Evolutionary conservation across 495 filamentous ascomycete species (phyloP).

Genomic region (Penicillium cosmopolitanum): DNA sequence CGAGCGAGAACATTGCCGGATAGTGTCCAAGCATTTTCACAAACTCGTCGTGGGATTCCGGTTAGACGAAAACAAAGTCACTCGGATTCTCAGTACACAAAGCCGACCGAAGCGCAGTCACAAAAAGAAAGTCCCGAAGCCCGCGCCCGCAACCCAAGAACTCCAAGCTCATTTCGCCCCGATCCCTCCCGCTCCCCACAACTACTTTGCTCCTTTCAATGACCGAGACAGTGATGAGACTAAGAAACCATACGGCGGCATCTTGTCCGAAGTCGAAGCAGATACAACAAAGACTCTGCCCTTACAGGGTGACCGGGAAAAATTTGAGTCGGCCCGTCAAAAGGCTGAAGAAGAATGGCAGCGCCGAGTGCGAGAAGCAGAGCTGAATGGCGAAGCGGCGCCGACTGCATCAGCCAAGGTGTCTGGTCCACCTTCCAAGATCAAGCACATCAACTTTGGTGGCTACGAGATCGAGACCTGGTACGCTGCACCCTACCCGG

Average conservation of each 20-base stretch:
- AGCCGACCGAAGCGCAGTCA: conserved; percentile 35
- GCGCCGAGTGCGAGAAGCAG: conserved; percentile 54
- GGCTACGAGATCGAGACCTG: conserved; percentile 97
- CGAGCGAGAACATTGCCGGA: conserved; percentile 41
- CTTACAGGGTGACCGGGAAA: conserved; percentile 72
- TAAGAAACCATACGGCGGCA: conserved; percentile 96
- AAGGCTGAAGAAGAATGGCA: conserved; percentile 93
- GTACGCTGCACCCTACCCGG: conserved; percentile 98
- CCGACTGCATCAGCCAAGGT: conserved; percentile 64
- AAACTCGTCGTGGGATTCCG: conserved; percentile 63
- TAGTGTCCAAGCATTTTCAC: conserved; percentile 39
- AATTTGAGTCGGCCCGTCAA: conserved; percentile 85
- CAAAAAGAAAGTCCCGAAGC: conserved; percentile 43
- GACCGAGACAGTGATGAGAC: conserved; percentile 86
- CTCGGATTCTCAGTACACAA: conserved; percentile 55
- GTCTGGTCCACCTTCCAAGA: conserved; percentile 87
- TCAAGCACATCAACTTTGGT: conserved; percentile 98
- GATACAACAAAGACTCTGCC: conserved; percentile 90
- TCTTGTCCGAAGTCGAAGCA: conserved; percentile 84
- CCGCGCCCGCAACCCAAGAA: conserved; percentile 36
- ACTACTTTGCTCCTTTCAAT: conserved; percentile 79
- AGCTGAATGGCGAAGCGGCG: conserved; percentile 50
- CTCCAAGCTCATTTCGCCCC: conserved; percentile 51
- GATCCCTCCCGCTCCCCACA: conserved; percentile 55
- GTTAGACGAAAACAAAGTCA: conserved; percentile 60